Evolutionary conservation across 352 stramenopile species (phyloP), one percentile per base, ranked within the genome.

Genomic region (Globisporangium okanoganense): DNA sequence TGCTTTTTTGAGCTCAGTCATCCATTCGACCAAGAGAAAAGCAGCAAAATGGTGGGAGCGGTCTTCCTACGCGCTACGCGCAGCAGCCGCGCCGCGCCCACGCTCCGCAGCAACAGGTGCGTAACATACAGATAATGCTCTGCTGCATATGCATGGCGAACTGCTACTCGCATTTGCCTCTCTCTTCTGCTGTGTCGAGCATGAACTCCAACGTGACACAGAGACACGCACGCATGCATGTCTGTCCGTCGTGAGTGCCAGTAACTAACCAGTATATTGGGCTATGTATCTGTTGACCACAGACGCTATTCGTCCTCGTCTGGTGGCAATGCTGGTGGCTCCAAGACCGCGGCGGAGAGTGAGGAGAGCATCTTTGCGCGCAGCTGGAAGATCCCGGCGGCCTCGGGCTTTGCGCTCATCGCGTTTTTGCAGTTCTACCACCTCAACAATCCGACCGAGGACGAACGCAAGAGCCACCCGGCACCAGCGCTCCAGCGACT

Each of bases 381-480:
- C 18, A 76, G 71, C 64, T 93, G 79, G 79, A 89, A 89, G 67
- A 75, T 93, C 55, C 79, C 81, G 12, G 81, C 78, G 24, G 74
- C 74, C 3, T 48, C 77, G 50, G 81, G 84, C 57, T 91, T 93
- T 29, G 70, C 78, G 52, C 67, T 89, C 66, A 86, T 93, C 27
- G 84, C 78, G 12, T 77, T 86, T 35, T 55, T 91, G 58, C 84
- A 93, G 62, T 87, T 76, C 64, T 66, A 88, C 27, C 79, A 90
- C 40, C 59, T 92, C 8, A 89, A 79, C 66, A 72, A 82, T 65
- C 72, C 77, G 58, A 85, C 71, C 24, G 77, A 88, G 5, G 73
- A 85, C n/a, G 73, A 87, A 63, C 75, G 79, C 62, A 87, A 88
- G 67, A 70, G 62, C 33, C 73, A 87, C 49, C 78, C 73, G 2